phyloP scores from a whole-genome alignment of 495 filamentous ascomycete genomes.

The Podospora australis region DNA sequence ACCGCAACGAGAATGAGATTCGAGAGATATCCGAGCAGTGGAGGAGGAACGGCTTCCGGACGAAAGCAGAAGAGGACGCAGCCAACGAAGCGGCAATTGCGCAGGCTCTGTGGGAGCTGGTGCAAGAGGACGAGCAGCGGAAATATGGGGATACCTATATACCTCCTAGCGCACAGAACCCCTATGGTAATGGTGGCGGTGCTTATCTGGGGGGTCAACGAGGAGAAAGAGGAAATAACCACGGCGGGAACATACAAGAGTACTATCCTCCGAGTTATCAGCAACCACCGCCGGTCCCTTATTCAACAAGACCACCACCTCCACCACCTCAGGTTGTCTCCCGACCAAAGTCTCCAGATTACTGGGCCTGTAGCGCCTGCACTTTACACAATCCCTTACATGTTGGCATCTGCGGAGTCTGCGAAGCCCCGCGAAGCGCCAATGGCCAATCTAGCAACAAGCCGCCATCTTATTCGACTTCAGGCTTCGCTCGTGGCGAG shows the following conservation, averaged over 20 bases:
- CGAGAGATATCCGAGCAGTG: conserved; percentile 58
- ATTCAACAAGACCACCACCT: conserved; percentile 11
- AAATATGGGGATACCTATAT: conserved; percentile 62
- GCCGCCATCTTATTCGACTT: too few relatives aligned
- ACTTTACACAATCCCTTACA: conserved; percentile 72
- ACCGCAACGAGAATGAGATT: conserved; percentile 52
- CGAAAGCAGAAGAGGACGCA: conserved; percentile 80
- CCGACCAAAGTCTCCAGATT: background rate
- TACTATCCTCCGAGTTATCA: conserved; percentile 3
- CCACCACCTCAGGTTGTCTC: conserved; percentile 8
- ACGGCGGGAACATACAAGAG: background rate
- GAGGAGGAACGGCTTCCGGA: conserved; percentile 66
- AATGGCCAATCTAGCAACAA: too few relatives aligned
- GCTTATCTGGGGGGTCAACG: conserved; percentile 5
- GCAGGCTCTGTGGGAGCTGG: conserved; percentile 78
- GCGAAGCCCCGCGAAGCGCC: conserved; percentile 56
- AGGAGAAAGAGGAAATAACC: background rate
- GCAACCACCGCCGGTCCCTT: conserved; percentile 20
- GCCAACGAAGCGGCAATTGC: conserved; percentile 88
- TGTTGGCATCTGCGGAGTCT: conserved; percentile 72
- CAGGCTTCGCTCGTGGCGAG: conserved; percentile 17
- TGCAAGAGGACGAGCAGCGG: conserved; percentile 67
- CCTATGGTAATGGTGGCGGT: conserved; percentile 45
- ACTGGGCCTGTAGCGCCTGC: conserved; percentile 72
- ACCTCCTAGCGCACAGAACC: conserved; percentile 55